A percentile compares a stretch with the other conserved stretches of the same genome.
These are phyloP conservation scores for Euryodendron excelsum DNA, from an alignment of 148 eudicot species.

Conservation along the genomic window DNA sequence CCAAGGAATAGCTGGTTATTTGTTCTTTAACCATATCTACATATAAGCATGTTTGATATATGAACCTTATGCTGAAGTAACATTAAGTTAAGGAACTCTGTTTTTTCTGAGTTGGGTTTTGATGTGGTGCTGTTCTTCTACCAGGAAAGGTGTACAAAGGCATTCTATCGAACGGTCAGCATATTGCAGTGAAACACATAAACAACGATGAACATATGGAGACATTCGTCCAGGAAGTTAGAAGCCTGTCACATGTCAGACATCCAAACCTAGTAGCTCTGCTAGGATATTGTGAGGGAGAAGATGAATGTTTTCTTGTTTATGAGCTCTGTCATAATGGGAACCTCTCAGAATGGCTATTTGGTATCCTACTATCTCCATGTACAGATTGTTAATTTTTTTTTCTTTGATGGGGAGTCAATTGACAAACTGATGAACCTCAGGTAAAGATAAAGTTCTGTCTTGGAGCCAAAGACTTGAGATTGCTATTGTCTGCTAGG, in stretches of 20 bases:
- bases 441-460: constrained; percentile 41
- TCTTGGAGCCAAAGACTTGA: constrained; percentile 47
- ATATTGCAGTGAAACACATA: constrained; percentile 51
- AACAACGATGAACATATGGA: constrained; percentile 47
- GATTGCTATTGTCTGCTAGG: constrained; percentile 47
- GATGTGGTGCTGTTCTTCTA: not conserved
- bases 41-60: not conserved
- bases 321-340: constrained; percentile 53
- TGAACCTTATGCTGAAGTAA: not conserved
- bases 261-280: constrained; percentile 51
- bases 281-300: constrained; percentile 47
- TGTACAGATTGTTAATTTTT: not conserved
- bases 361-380: constrained; percentile 25
- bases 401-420: not conserved
- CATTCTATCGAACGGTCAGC: constrained; percentile 34
- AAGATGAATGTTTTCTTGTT: constrained; percentile 46
- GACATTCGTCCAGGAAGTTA: constrained; percentile 49
- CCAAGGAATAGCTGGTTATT: constrained; percentile 52
- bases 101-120: not conserved
- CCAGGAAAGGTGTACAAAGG: constrained; percentile 57
- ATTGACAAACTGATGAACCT: not conserved
- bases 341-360: constrained; percentile 57
- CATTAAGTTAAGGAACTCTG: not conserved
- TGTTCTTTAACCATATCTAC: not conserved
- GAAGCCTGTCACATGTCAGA: constrained; percentile 44